These are phyloP conservation scores for Neurospora discreta DNA, from an alignment of 495 filamentous ascomycete species.

Conservation along the genomic window DNA sequence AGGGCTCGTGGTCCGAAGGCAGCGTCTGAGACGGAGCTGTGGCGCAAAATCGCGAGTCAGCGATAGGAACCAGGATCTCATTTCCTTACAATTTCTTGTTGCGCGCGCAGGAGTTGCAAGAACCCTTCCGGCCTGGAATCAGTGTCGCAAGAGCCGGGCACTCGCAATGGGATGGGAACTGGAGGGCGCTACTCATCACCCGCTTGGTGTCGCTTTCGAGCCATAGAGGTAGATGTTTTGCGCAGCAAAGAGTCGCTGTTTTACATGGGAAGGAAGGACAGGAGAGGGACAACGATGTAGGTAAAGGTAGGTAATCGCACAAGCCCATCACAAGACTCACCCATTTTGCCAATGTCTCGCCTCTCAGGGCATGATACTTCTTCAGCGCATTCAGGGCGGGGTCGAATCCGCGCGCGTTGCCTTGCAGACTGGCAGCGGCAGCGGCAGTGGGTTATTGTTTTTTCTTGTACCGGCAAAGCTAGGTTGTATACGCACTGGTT, in stretches of 20 bases:
- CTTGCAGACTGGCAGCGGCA: background rate
- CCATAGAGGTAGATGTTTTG: background rate
- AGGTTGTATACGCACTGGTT: background rate
- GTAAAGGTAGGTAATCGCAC: background rate
- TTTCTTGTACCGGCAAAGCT: background rate
- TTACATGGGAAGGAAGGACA: background rate
- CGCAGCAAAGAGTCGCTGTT: background rate
- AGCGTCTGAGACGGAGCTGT: conserved; percentile 42
- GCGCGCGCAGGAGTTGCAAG: background rate
- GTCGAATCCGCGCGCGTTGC: background rate
- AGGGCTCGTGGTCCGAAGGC: conserved; percentile 37
- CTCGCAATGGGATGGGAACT: background rate
- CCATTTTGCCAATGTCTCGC: conserved; percentile 21
- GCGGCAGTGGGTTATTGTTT: background rate
- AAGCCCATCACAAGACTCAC: conserved; percentile 13
- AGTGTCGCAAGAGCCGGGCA: background rate
- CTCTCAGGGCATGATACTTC: conserved; percentile 21
- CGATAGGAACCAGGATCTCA: background rate
- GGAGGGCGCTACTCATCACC: background rate
- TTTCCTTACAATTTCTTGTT: background rate
- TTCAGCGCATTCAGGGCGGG: background rate
- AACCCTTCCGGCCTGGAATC: background rate
- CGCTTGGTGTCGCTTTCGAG: background rate
- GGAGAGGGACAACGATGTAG: background rate
- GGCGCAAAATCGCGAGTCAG: conserved; percentile 16